Evolutionary conservation across 1,139 yeast species (phyloP), one percentile per base, ranked within the genome.

Genomic region (Yamadazyma pseudoaaseri): DNA sequence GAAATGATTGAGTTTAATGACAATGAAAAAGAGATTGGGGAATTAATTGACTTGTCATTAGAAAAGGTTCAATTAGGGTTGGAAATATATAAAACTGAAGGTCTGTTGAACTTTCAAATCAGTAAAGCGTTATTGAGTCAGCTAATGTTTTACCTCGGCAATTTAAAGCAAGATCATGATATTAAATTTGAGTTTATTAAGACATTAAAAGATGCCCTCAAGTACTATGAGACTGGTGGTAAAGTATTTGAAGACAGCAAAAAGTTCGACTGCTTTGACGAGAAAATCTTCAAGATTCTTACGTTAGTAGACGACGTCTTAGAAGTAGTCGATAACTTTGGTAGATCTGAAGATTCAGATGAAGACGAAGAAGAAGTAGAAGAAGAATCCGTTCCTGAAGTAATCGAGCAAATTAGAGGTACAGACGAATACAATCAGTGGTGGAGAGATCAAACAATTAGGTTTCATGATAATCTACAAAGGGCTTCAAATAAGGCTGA

Each of bases 51-150:
- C 35, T 84, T 67, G 48, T 84, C 95, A 1, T 42, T 83, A 24
- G 96, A 87, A 38, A 73, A 96, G 42, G 65, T 78, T 13, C 75
- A 73, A 4, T 52, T 65, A 11, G 96, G 96, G 0, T 60, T 81
- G 33, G 75, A 68, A 6, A 51, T 58, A 20, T 69, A 62, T 39
- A 70, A 79, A 0, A 63, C 66, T 3, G 65, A 76, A 3, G 52
- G 61, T 10, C 62, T 66, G 5, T 60, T 85, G 42, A 51, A 62
- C 23, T 71, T 82, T 42, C 75, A 83, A 6, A 70, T 73, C 38
- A 67, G 83, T 20, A 70, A 75, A 41, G 73, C 86, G 8, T 52
- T 73, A 17, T 52, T 84, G 29, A 76, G 72, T 44, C 67, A 79
- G 50, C 70, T 82, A 26, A 81, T 85, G 13, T 58, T 80, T 40